These are phyloP conservation scores for Alternaria angustiovoidea DNA, from an alignment of 2,329 filamentous ascomycete species.

Conservation along the genomic window DNA sequence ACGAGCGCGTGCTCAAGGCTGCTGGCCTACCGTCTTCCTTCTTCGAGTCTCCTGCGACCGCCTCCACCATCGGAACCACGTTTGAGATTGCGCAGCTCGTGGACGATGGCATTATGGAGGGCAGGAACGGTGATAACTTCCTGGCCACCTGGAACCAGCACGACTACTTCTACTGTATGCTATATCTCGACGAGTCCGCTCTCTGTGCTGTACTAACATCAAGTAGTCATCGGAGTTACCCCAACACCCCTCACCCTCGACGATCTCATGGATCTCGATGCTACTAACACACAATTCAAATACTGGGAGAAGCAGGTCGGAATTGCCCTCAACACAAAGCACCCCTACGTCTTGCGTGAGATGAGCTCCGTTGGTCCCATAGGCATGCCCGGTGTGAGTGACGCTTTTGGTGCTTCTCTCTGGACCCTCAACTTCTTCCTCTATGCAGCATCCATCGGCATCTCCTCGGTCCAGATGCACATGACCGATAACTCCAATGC, in stretches of 20 bases:
- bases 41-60: conserved; percentile 60
- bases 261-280: conserved; percentile 56
- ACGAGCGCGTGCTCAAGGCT: conserved; percentile 56
- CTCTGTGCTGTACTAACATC: conserved; percentile 21
- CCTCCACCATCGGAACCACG: conserved; percentile 61
- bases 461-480: conserved; percentile 61
- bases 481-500: conserved; percentile 64
- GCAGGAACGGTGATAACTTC: conserved; percentile 49
- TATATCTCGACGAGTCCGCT: background rate
- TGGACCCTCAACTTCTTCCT: conserved; percentile 64
- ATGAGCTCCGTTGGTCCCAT: conserved; percentile 62
- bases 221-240: conserved; percentile 56
- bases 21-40: conserved; percentile 52
- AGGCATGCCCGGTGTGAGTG: conserved; percentile 56
- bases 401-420: conserved; percentile 60
- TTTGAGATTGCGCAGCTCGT: conserved; percentile 57
- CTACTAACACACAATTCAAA: conserved; percentile 58
- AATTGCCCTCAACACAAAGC: conserved; percentile 52
- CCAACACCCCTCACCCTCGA: conserved; percentile 54
- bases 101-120: conserved; percentile 50
- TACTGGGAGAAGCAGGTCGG: conserved; percentile 57
- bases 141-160: conserved; percentile 61
- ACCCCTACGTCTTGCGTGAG: conserved; percentile 61
- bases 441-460: conserved; percentile 58
- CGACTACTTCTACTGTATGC: conserved; percentile 61